phyloP scores from a whole-genome alignment of 805 yeast species.

The Ogataea angusta region DNA sequence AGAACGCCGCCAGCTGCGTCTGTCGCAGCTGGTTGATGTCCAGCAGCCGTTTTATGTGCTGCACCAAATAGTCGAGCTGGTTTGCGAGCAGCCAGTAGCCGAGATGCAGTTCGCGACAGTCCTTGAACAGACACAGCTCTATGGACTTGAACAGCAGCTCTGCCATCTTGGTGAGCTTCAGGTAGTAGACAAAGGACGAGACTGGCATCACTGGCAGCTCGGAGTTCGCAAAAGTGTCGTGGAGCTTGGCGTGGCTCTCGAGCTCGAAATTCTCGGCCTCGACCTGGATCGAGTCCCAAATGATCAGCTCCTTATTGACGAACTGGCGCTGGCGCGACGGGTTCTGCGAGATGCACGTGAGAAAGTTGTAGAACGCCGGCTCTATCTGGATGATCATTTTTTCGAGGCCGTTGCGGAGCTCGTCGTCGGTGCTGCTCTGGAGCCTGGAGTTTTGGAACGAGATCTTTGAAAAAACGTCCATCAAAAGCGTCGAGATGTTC shows the following conservation, averaged over 20 bases:
- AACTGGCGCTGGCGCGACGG: conserved; percentile 82
- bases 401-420: conserved; percentile 21
- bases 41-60: conserved; percentile 21
- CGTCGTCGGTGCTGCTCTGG: conserved; percentile 13
- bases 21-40: conserved; percentile 21
- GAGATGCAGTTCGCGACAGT: conserved; percentile 57
- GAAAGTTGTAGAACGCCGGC: conserved; percentile 42
- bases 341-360: conserved; percentile 54
- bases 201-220: conserved; percentile 53
- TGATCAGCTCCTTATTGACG: conserved; percentile 48
- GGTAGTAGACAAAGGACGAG: conserved; percentile 64
- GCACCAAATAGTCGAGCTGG: conserved; percentile 20
- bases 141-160: conserved; percentile 72
- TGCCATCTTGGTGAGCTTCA: conserved; percentile 68
- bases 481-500: conserved; percentile 35
- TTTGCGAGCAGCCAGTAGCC: conserved; percentile 68
- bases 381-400: conserved; percentile 45
- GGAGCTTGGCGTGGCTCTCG: conserved; percentile 31
- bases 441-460: conserved; percentile 25
- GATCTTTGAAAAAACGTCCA: conserved; percentile 25
- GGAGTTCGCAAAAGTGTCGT: conserved; percentile 34
- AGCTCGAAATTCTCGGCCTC: conserved; percentile 63
- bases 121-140: conserved; percentile 68
- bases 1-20: conserved; percentile 17
- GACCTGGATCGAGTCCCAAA: conserved; percentile 83